Evolutionary conservation across 495 filamentous ascomycete species (phyloP).

Genomic region (Penicillium steckii): DNA sequence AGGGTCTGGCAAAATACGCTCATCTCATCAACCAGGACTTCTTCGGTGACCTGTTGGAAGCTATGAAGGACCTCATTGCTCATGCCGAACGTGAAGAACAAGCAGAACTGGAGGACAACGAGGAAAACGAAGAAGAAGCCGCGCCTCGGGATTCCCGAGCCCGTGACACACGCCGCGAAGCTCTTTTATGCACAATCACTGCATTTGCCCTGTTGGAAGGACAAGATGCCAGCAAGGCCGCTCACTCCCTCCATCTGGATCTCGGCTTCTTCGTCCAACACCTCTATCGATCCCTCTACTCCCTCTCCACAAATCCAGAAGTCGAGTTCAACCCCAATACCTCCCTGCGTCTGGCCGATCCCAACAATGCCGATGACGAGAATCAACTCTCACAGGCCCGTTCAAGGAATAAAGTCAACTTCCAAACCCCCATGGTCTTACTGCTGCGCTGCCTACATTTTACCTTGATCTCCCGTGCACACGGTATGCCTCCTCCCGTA

Average conservation of each 20-base stretch:
- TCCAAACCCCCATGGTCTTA: constrained; percentile 88
- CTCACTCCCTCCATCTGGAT: constrained; percentile 73
- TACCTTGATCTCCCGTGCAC: constrained; percentile 54
- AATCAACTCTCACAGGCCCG: constrained; percentile 21
- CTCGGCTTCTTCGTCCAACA: constrained; percentile 92
- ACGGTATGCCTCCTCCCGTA: constrained; percentile 64
- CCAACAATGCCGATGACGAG: constrained; percentile 50
- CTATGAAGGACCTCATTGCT: constrained; percentile 83
- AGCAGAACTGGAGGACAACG: constrained; percentile 40
- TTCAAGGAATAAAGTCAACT: constrained; percentile 71
- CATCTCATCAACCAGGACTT: constrained; percentile 98
- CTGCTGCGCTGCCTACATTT: constrained; percentile 81
- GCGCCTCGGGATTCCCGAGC: constrained; percentile 34
- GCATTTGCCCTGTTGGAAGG: constrained; percentile 91
- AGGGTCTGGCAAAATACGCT: constrained; percentile 88
- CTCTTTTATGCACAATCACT: constrained; percentile 92
- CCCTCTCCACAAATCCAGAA: constrained; percentile 75
- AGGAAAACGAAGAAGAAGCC: constrained; percentile 39
- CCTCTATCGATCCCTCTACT: constrained; percentile 80
- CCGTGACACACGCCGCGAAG: constrained; percentile 75
- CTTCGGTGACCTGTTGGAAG: constrained; percentile 94
- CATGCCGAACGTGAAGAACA: constrained; percentile 57
- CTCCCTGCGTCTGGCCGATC: constrained; percentile 77
- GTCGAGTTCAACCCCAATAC: constrained; percentile 77
- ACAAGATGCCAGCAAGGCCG: constrained; percentile 70